These are phyloP conservation scores for Ganoderma sinense DNA, from an alignment of 1,284 basidiomycete genomes.

Conservation along the genomic window DNA sequence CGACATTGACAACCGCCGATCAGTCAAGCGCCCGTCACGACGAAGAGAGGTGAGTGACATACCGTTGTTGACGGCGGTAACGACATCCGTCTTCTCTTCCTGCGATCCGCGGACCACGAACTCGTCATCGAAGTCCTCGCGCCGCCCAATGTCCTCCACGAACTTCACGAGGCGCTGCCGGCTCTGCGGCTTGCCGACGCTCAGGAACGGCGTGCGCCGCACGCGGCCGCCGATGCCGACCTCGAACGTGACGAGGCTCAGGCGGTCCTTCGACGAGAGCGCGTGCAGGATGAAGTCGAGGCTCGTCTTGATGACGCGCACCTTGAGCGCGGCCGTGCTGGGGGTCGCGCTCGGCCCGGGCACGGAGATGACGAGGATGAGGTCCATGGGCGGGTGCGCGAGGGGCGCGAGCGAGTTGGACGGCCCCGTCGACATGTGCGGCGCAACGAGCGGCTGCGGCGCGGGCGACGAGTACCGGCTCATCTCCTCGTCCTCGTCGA, in stretches of 20 bases:
- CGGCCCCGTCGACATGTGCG: constrained; percentile 76
- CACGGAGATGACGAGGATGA: constrained; percentile 91
- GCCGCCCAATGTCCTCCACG: constrained; percentile 71
- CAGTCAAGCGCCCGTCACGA: constrained; percentile 12
- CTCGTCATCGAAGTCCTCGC: constrained; percentile 64
- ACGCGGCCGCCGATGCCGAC: constrained; percentile 82
- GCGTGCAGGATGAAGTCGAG: constrained; percentile 86
- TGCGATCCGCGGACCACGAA: constrained; percentile 81
- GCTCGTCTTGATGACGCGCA: constrained; percentile 85
- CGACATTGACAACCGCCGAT: constrained; percentile 10
- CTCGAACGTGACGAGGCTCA: constrained; percentile 91
- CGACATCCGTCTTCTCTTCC: constrained; percentile 95
- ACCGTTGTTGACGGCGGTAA: constrained; percentile 94
- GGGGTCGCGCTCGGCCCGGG: constrained; percentile 77
- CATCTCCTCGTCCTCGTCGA: constrained; percentile 76
- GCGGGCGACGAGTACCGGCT: constrained; percentile 59
- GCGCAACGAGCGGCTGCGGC: constrained; percentile 67
- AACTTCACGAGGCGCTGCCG: constrained; percentile 77
- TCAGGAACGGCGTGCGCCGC: constrained; percentile 90
- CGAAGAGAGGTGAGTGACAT: constrained; percentile 35
- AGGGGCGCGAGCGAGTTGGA: constrained; percentile 83
- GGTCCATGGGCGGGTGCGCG: constrained; percentile 88
- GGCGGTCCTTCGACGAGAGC: constrained; percentile 77
- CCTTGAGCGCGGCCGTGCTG: constrained; percentile 83
- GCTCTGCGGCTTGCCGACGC: constrained; percentile 73